phyloP scores from a whole-genome alignment of 1,139 yeast genomes.

The Candida sanyaensis region DNA sequence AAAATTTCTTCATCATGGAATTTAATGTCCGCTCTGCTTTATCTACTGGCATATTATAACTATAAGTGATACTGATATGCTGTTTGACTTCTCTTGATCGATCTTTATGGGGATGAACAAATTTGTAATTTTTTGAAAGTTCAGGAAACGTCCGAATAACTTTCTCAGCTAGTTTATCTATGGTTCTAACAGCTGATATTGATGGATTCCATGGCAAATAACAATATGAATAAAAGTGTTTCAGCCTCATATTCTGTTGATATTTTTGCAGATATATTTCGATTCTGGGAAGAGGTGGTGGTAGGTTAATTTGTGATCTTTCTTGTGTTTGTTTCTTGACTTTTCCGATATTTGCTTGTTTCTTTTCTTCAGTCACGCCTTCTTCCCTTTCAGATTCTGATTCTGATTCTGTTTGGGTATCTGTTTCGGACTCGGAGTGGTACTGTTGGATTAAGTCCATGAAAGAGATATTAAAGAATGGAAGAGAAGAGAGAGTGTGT shows the following conservation, averaged over 20 bases:
- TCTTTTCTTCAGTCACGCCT: not conserved
- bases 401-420: constrained; percentile 4
- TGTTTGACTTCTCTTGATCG: constrained; percentile 5
- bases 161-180: constrained; percentile 5
- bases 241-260: constrained; percentile 8
- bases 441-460: constrained; percentile 15
- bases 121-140: constrained; percentile 9
- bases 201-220: constrained; percentile 14
- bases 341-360: not conserved
- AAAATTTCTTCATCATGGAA: not conserved
- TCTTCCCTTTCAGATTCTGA: not conserved
- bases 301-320: not conserved
- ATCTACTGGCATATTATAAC: not conserved
- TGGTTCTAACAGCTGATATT: not conserved
- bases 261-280: constrained; percentile 14
- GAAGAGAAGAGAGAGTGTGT: not conserved
- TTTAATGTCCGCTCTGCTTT: not conserved
- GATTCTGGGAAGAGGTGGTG: constrained; percentile 9
- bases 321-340: not conserved
- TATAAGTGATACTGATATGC: constrained; percentile 10
- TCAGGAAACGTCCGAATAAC: constrained; percentile 6
- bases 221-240: constrained; percentile 4
- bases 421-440: constrained; percentile 12
- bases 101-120: constrained; percentile 10
- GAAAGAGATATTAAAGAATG: not conserved